Conservation (phyloP, 1,284 basidiomycete genomes). For the Ceratobasidium sp. region DNA sequence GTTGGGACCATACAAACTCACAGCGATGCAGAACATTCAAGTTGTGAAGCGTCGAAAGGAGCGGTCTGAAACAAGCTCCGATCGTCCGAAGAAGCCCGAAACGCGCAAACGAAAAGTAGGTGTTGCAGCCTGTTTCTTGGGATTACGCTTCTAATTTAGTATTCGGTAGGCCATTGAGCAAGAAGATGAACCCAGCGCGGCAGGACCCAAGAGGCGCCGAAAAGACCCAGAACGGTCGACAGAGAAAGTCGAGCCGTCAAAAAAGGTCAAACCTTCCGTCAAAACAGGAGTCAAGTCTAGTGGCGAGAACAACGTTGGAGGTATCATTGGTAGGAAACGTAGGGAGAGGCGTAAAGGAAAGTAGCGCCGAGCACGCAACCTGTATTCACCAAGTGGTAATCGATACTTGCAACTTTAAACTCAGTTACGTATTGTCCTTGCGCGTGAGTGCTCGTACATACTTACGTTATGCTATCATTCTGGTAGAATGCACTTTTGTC, state of each 20-base stretch:
- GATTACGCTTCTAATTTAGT: slow-evolving; percentile 7
- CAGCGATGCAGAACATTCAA: slow-evolving; percentile 72
- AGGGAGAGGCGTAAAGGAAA: slow-evolving; percentile 50
- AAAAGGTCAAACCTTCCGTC: slow-evolving; percentile 14
- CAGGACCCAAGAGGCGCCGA: slow-evolving; percentile 44
- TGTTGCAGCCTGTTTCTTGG: not conserved
- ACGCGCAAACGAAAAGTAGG: slow-evolving; percentile 42
- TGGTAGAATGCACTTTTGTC: no score
- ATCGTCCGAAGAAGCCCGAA: slow-evolving; percentile 40
- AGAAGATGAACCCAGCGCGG: slow-evolving; percentile 24
- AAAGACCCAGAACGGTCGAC: slow-evolving; percentile 39
- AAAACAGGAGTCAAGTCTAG: not conserved
- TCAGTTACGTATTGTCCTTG: no score
- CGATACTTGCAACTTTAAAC: no score
- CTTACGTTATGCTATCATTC: no score
- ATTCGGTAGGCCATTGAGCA: slow-evolving; percentile 8
- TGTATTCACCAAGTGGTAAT: no score
- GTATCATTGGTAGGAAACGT: slow-evolving; percentile 53
- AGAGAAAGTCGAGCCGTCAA: not conserved
- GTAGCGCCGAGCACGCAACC: no score
- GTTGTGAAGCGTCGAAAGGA: slow-evolving; percentile 79
- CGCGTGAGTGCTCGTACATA: no score
- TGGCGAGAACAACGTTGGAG: slow-evolving; percentile 47
- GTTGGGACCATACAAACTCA: slow-evolving; percentile 88
- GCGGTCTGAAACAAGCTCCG: slow-evolving; percentile 57